Evolutionary conservation across 306 rosid species (phyloP).

Genomic region (Herpetospermum pedunculosum): DNA sequence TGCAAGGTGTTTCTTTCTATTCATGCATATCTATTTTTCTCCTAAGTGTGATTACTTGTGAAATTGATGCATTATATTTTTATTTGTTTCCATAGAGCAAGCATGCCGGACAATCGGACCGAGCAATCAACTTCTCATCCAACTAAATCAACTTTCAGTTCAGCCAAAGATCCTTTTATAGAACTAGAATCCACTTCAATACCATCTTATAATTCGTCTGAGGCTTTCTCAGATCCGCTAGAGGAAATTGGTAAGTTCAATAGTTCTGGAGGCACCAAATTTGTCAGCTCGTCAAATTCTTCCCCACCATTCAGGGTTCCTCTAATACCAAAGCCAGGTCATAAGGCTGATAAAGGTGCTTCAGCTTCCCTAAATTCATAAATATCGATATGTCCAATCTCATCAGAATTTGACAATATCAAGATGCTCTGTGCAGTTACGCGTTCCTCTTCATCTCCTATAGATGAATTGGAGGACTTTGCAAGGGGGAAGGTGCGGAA

Average conservation of each 20-base stretch:
- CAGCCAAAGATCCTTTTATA: slow-evolving; percentile 52
- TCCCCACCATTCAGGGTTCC: slow-evolving; percentile 50
- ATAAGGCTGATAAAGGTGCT: slow-evolving; percentile 34
- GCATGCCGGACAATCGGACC: slow-evolving; percentile 12
- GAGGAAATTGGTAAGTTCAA: slow-evolving; percentile 32
- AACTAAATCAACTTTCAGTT: slow-evolving; percentile 18
- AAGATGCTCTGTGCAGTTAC: slow-evolving; percentile 27
- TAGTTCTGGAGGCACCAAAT: slow-evolving; percentile 30
- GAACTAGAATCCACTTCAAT: slow-evolving; percentile 47
- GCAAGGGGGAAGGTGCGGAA: slow-evolving; percentile 39
- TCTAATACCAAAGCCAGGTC: slow-evolving; percentile 38
- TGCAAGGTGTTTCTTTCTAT: background rate
- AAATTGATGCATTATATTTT: background rate
- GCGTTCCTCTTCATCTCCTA: slow-evolving; percentile 32
- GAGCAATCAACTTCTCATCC: slow-evolving; percentile 19
- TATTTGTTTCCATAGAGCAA: slow-evolving; percentile 13
- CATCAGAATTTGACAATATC: slow-evolving; percentile 11
- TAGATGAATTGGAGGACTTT: slow-evolving; percentile 82
- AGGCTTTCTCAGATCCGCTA: slow-evolving; percentile 33
- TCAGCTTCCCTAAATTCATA: slow-evolving; percentile 17
- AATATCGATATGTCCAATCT: background rate
- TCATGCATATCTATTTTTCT: background rate
- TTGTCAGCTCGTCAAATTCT: slow-evolving; percentile 19
- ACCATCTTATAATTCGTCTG: slow-evolving; percentile 24
- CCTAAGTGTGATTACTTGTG: background rate